phyloP scores from a whole-genome alignment of 352 stramenopile genomes.

The Plasmopara viticola region DNA sequence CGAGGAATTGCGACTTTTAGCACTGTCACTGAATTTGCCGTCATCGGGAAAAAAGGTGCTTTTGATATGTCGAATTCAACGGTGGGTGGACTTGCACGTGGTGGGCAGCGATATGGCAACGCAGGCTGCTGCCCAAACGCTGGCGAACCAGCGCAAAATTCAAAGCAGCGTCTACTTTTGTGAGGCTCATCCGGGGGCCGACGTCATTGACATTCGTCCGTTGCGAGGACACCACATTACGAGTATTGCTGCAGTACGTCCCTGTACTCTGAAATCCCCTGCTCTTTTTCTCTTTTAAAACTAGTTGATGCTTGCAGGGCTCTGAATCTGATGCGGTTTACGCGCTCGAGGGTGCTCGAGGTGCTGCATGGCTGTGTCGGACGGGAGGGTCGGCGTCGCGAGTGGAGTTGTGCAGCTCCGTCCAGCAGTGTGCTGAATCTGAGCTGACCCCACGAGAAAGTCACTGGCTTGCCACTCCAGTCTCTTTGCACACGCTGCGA shows the following conservation, averaged over 20 bases:
- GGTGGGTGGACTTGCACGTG: slow-evolving; percentile 67
- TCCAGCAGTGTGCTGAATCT: slow-evolving; percentile 35
- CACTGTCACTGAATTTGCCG: slow-evolving; percentile 60
- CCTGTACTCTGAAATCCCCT: not conserved
- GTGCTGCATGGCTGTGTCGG: slow-evolving; percentile 65
- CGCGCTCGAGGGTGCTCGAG: slow-evolving; percentile 44
- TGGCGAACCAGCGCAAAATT: slow-evolving; percentile 48
- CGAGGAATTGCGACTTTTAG: slow-evolving; percentile 55
- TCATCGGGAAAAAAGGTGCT: slow-evolving; percentile 74
- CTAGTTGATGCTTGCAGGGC: slow-evolving; percentile 25
- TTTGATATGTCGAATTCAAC: slow-evolving; percentile 64
- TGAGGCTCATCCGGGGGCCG: slow-evolving; percentile 31
- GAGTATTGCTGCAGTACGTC: slow-evolving; percentile 47
- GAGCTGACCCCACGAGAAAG: slow-evolving; percentile 41
- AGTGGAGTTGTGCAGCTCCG: slow-evolving; percentile 49
- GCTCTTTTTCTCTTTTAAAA: slow-evolving; percentile 2
- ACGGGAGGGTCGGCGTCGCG: slow-evolving; percentile 60
- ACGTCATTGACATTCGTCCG: slow-evolving; percentile 50
- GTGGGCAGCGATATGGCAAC: slow-evolving; percentile 49
- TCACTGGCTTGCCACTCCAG: slow-evolving; percentile 64
- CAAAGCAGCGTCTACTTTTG: slow-evolving; percentile 70
- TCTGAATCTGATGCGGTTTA: slow-evolving; percentile 69
- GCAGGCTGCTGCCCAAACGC: slow-evolving; percentile 44
- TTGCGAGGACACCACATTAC: slow-evolving; percentile 61
- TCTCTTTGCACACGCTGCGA: slow-evolving; percentile 58